Conservation (phyloP, 2,329 filamentous ascomycete species). For the Immersiporthe knoxdaviesiana region DNA sequence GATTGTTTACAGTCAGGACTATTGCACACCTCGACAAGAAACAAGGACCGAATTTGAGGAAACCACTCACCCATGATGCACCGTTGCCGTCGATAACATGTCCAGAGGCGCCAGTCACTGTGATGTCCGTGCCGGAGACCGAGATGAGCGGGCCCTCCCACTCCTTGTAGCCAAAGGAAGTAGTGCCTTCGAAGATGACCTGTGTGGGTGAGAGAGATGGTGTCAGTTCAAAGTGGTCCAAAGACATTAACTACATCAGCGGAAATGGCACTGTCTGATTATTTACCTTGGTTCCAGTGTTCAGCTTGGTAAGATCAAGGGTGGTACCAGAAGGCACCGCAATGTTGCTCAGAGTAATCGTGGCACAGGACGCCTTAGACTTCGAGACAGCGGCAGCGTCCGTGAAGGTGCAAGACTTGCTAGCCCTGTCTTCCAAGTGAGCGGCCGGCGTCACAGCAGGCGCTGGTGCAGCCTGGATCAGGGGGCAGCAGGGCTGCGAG, state of each 20-base stretch:
- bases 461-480: constrained; percentile 16
- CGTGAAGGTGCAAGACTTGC: constrained; percentile 29
- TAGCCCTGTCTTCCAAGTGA: constrained; percentile 12
- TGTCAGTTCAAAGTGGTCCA: neutral
- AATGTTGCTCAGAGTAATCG: constrained; percentile 43
- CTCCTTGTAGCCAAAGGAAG: constrained; percentile 28
- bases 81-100: constrained; percentile 32
- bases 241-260: neutral
- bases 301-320: constrained; percentile 42
- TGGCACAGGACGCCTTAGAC: constrained; percentile 38
- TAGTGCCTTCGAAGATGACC: constrained; percentile 34
- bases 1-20: neutral
- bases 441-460: constrained; percentile 11
- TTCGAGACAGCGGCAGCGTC: constrained; percentile 28
- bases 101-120: constrained; percentile 30
- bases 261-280: neutral
- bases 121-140: constrained; percentile 30
- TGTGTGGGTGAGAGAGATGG: constrained; percentile 2
- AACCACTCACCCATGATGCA: constrained; percentile 10
- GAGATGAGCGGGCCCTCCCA: constrained; percentile 29
- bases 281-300: constrained; percentile 41
- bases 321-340: constrained; percentile 43
- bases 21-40: neutral
- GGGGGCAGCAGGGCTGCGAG: constrained; percentile 23
- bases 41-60: neutral